These are phyloP conservation scores for Umbelopsis sp. DNA, from an alignment of 371 early-diverging fungal genomes.

Conservation along the genomic window DNA sequence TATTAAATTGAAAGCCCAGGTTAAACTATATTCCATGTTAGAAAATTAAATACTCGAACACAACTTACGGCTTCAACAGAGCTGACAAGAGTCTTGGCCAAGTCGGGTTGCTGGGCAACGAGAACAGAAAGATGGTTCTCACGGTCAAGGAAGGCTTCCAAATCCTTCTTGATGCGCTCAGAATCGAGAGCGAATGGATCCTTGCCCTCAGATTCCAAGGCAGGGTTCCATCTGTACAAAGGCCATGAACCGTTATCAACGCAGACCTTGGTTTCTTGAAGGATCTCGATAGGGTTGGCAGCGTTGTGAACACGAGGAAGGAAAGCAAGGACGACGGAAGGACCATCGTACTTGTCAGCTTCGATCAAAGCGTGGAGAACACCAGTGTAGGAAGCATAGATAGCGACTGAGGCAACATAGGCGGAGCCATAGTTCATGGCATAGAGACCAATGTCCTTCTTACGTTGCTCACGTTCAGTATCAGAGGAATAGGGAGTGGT, in stretches of 20 bases:
- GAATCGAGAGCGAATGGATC: constrained; percentile 84
- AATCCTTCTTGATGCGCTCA: constrained; percentile 79
- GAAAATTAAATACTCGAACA: background rate
- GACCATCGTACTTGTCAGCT: constrained; percentile 90
- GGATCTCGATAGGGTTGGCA: constrained; percentile 64
- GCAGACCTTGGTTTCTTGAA: constrained; percentile 88
- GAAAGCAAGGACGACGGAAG: constrained; percentile 88
- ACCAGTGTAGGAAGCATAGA: constrained; percentile 86
- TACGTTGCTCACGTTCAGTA: constrained; percentile 67
- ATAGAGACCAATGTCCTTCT: constrained; percentile 94
- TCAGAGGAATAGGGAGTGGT: constrained; percentile 72
- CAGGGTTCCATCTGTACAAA: constrained; percentile 92
- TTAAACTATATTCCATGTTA: background rate
- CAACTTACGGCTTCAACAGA: constrained; percentile 51
- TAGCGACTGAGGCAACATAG: constrained; percentile 90
- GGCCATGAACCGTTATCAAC: constrained; percentile 94
- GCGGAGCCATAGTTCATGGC: constrained; percentile 91
- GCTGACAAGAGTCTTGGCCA: constrained; percentile 56
- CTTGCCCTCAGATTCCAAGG: constrained; percentile 57
- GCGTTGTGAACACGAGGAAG: constrained; percentile 62
- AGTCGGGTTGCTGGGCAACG: constrained; percentile 63
- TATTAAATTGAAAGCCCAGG: constrained; percentile 20
- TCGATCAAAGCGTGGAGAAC: constrained; percentile 85
- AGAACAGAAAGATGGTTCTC: constrained; percentile 82
- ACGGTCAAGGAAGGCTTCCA: constrained; percentile 80